Base-by-base conservation (phyloP, 202 grass and related monocot species). In the Brachypodium distachyon region DNA sequence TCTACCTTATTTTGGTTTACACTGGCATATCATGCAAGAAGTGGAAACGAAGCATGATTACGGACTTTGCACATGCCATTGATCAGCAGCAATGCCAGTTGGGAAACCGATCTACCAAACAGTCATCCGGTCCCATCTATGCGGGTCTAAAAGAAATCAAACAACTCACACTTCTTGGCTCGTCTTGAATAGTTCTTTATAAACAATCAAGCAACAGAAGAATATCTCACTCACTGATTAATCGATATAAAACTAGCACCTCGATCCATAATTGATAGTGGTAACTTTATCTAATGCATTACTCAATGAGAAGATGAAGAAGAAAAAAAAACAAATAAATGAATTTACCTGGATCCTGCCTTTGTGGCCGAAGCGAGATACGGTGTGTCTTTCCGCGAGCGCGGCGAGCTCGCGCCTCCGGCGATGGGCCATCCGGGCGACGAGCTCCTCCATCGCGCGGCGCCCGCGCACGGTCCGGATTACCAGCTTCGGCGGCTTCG, bases 281-380 rank as follows among this genome's bases (percentile, higher is more conserved):
- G 43, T 42, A 68, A 33, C 41, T 42, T 25, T 77, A 73, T 69
- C 34, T 37, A 37, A 46, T 46, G 54, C 51, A 37, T 41, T 70
- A 63, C 56, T 75, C 46, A 46, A 46, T 3, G 40, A 44, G 40
- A 11, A 11, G 9, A 34, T n/a, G n/a, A n/a, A n/a, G n/a, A 1
- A 5, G 31, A 21, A 31, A n/a, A 4, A 56, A 57, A 29, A 56
- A 0, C n/a, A 8, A 46, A 17, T 2, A 16, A 14, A 34, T 2
- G 23, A 68, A 23, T 50, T 72, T 56, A 98, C 96, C 87, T 98
- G 91, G 81, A 95, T 91, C 64, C 87, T 88, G 28, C 96, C 92
- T 51, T 89, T 89, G 58, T 91, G 83, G 2, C 65, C 31, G 81
- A 95, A 98, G 12, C 79, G 70, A 0, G 96, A 95, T 4, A 98